Evolutionary conservation across 257 asterid genomes (phyloP).

Genomic region (Voacanga thouarsii): DNA sequence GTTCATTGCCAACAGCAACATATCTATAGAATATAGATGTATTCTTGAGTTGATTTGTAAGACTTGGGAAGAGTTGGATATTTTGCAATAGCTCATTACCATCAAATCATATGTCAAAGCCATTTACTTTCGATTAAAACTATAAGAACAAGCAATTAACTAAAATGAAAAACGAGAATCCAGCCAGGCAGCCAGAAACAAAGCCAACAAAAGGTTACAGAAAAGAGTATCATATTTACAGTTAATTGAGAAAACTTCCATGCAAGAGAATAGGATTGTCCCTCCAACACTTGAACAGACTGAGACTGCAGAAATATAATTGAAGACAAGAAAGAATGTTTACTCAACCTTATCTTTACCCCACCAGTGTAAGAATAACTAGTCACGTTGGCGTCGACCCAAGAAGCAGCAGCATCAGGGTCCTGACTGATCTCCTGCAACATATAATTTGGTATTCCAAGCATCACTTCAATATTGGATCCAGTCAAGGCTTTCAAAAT

Average conservation of each 20-base stretch:
- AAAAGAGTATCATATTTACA: too few species aligned
- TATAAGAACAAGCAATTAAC: too few species aligned
- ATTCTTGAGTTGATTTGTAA: background rate
- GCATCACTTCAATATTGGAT: slow-evolving; percentile 66
- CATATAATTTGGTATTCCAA: slow-evolving; percentile 86
- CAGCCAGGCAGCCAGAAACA: too few species aligned
- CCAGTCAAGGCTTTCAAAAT: slow-evolving; percentile 65
- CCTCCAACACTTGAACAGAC: background rate
- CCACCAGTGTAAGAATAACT: slow-evolving; percentile 57
- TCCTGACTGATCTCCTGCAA: slow-evolving; percentile 63
- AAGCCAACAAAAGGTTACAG: too few species aligned
- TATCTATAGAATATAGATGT: slow-evolving; percentile 48
- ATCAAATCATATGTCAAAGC: too few species aligned
- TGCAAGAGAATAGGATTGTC: background rate
- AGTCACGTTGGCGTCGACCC: slow-evolving; percentile 87
- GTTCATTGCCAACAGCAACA: slow-evolving; percentile 96
- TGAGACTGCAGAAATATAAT: background rate
- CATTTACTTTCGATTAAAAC: too few species aligned
- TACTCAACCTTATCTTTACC: slow-evolving; percentile 63
- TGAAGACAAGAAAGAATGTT: background rate
- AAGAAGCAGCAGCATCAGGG: slow-evolving; percentile 53
- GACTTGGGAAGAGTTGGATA: background rate
- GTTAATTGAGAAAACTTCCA: too few species aligned
- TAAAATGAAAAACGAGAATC: too few species aligned
- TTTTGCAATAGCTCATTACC: background rate